These are phyloP conservation scores for Amesomyces nigricolor DNA, from an alignment of 2,329 filamentous ascomycete species.

Conservation along the genomic window DNA sequence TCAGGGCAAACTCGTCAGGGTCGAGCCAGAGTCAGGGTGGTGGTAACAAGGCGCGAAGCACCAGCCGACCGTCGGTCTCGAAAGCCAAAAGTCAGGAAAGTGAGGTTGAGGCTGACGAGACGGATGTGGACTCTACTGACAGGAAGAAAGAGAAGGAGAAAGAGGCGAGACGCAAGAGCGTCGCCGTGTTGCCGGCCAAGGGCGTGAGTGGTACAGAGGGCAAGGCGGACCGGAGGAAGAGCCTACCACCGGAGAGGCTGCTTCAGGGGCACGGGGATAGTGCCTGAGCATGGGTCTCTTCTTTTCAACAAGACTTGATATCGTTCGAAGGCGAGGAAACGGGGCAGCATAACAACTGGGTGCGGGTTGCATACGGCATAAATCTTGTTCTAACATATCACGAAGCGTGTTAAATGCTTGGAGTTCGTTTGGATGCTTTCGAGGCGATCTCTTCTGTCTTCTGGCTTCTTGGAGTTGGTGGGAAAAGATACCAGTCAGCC, in stretches of 20 bases:
- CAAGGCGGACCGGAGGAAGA: constrained; percentile 1
- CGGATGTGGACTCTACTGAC: neutral
- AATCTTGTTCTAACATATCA: no score
- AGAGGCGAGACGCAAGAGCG: neutral
- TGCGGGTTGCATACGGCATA: no score
- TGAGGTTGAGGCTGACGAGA: constrained; percentile 1
- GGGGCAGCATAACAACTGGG: no score
- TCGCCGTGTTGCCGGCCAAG: neutral
- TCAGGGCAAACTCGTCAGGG: constrained; percentile 20
- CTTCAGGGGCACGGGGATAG: neutral
- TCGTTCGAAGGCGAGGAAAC: no score
- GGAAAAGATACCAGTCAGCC: no score
- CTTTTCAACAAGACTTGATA: no score
- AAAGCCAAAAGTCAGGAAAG: constrained; percentile 15
- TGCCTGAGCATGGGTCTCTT: neutral
- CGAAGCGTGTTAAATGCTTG: no score
- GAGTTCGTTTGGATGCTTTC: no score
- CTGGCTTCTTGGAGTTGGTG: no score
- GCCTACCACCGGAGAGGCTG: neutral
- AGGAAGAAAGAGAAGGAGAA: neutral
- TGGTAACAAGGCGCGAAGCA: constrained; percentile 16
- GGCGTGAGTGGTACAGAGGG: neutral
- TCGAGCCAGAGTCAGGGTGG: constrained; percentile 17
- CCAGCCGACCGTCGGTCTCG: constrained; percentile 22
- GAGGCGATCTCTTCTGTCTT: no score